Evolutionary conservation across 2,329 filamentous ascomycete genomes (phyloP), one percentile per base, ranked within the genome.

Genomic region (Penicillium decumbens): DNA sequence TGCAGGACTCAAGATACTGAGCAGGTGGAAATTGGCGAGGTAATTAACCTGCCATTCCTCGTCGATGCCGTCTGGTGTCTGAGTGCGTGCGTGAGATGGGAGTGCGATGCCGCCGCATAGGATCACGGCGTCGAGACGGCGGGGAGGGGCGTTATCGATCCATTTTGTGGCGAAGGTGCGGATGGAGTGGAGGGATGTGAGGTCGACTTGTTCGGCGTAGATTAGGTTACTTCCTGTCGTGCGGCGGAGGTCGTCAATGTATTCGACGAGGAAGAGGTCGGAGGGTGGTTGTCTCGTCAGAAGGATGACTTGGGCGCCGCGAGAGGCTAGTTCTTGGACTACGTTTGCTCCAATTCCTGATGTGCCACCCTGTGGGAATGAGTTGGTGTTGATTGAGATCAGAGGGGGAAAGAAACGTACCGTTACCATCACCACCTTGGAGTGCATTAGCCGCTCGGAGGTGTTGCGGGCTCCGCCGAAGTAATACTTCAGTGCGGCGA

Each of bases 31-130:
- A 69, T 96, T 97, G 55, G 90, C 87, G 33, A 98, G 79, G 69
- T 90, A 98, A 67, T 98, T 98, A 61, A 97, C 78, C 73, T 90
- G 89, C 91, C 91, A 97, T 53, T 87, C 92, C 57, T 85, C 80
- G 66, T 97, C 92, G 12, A 97, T 75, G 0, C 89, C 90, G 64
- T 96, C 90, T 5, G 77, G 72, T 0, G 90, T 95, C 1, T 70
- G 74, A 25, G 80, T 75, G 56, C 76, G 72, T 4, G 79, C 77
- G 1, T 84, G 41, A 2, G 65, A 48, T 2, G 87, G 9, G 80
- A 80, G 2, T 58, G 90, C 75, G 0, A 85, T 86, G 39, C 87
- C 87, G 8, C 86, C 93, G 68, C 90, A 95, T 15, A 98, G 78
- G 18, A 98, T 81, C 41, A 98, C 76, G 83, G 92, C 91, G 69